Percentiles rank a stretch among this genome's conserved stretches.
These are phyloP conservation scores for Candida takata DNA, from an alignment of 805 yeast species.

Conservation along the genomic window DNA sequence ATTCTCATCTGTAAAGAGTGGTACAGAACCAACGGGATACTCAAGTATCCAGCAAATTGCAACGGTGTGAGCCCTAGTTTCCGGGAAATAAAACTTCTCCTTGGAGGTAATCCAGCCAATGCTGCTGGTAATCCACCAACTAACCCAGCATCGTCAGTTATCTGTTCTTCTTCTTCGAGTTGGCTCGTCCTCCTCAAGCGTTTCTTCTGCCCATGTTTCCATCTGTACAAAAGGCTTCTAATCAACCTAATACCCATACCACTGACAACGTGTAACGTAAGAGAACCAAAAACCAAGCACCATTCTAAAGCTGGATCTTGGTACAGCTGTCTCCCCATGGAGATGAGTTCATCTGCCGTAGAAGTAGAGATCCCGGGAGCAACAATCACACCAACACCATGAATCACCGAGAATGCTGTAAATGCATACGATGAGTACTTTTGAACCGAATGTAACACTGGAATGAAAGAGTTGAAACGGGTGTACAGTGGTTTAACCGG, in stretches of 20 bases:
- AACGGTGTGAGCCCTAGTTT: slow-evolving; percentile 48
- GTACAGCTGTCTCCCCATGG: slow-evolving; percentile 56
- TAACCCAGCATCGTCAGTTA: slow-evolving; percentile 45
- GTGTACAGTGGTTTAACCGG: background rate
- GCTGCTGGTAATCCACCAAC: slow-evolving; percentile 45
- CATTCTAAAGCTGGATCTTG: slow-evolving; percentile 47
- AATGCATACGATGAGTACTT: slow-evolving; percentile 57
- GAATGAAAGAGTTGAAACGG: background rate
- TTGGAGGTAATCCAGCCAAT: slow-evolving; percentile 48
- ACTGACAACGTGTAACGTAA: slow-evolving; percentile 41
- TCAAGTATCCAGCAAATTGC: slow-evolving; percentile 51
- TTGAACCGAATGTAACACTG: slow-evolving; percentile 30
- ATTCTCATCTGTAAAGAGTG: slow-evolving; percentile 45
- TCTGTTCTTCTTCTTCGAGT: slow-evolving; percentile 4
- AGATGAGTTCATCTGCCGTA: slow-evolving; percentile 45
- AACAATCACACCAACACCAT: slow-evolving; percentile 44
- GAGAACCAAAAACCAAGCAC: slow-evolving; percentile 39
- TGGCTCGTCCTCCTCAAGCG: slow-evolving; percentile 1
- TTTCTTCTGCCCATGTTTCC: slow-evolving; percentile 19
- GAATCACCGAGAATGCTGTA: slow-evolving; percentile 49
- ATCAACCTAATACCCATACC: slow-evolving; percentile 43
- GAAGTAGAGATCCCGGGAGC: slow-evolving; percentile 44
- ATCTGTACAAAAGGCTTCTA: slow-evolving; percentile 25
- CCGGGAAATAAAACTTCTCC: slow-evolving; percentile 37
- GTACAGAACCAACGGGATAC: slow-evolving; percentile 35